A percentile compares a stretch with the other conserved stretches of the same genome.
Evolutionary conservation across 2,329 filamentous ascomycete genomes (phyloP).

Genomic region (Sphaerulina musiva): DNA sequence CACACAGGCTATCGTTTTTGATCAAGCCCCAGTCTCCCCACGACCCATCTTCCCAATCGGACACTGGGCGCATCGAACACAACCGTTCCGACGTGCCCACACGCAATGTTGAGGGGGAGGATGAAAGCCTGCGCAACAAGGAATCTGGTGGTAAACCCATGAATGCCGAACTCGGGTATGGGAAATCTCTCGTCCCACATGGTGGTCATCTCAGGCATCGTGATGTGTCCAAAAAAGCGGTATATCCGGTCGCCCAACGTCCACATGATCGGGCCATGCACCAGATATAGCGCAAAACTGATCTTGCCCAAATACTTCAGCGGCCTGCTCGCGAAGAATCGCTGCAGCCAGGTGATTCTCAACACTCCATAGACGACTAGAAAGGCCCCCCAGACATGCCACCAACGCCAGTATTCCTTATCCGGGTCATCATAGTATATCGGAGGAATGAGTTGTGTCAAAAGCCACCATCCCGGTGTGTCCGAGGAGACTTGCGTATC

Average conservation of each 20-base stretch:
- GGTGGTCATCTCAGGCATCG: conserved; percentile 6
- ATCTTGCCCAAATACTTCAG: conserved; percentile 56
- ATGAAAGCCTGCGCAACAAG: conserved; percentile 51
- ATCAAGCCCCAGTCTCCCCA: conserved; percentile 29
- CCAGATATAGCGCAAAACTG: conserved; percentile 56
- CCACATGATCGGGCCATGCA: conserved; percentile 54
- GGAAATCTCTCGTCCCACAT: conserved; percentile 16
- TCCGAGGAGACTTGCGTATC: conserved; percentile 35
- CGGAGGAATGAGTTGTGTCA: conserved; percentile 42
- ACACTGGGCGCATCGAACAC: conserved; percentile 52
- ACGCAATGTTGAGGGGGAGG: conserved; percentile 49
- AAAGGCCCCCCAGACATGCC: conserved; percentile 50
- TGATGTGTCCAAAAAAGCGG: conserved; percentile 40
- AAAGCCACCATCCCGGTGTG: conserved; percentile 52
- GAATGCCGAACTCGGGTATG: conserved; percentile 49
- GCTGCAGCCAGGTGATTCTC: conserved; percentile 42
- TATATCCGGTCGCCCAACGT: conserved; percentile 50
- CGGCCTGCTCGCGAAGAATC: conserved; percentile 45
- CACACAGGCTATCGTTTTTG: conserved; percentile 5
- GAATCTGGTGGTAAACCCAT: conserved; percentile 48
- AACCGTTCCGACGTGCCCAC: conserved; percentile 52
- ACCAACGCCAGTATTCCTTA: conserved; percentile 45
- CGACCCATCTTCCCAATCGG: conserved; percentile 52
- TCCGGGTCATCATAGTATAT: conserved; percentile 18
- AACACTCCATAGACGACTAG: conserved; percentile 49